Conservation (phyloP, 2,329 filamentous ascomycete genomes). For the Aquanectria penicillioides region DNA sequence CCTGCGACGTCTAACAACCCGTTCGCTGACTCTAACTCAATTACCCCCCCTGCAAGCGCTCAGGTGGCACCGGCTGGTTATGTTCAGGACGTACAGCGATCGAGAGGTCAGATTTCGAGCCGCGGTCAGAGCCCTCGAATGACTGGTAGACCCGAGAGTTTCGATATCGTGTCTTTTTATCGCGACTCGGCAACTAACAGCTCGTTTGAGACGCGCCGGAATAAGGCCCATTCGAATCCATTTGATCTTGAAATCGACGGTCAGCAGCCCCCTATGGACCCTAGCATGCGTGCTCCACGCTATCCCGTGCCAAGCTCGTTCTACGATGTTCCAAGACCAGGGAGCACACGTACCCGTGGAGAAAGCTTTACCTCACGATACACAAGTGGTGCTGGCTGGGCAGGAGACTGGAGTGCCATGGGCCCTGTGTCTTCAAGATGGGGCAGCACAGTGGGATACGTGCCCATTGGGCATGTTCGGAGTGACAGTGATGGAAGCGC, state of each 20-base stretch:
- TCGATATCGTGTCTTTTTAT: constrained; percentile 46
- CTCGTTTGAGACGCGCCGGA: constrained; percentile 58
- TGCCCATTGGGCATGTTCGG: constrained; percentile 17
- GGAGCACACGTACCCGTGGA: constrained; percentile 55
- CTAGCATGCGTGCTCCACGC: constrained; percentile 35
- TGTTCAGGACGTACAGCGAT: constrained; percentile 58
- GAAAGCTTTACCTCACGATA: constrained; percentile 55
- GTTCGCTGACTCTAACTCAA: constrained; percentile 61
- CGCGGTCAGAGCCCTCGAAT: constrained; percentile 40
- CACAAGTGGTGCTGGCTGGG: constrained; percentile 53
- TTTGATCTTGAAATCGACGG: constrained; percentile 67
- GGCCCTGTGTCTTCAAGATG: constrained; percentile 12
- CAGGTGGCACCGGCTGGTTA: constrained; percentile 53
- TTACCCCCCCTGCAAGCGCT: constrained; percentile 39
- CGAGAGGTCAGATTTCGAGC: constrained; percentile 58
- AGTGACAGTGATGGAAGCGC: constrained; percentile 7
- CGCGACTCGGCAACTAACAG: constrained; percentile 54
- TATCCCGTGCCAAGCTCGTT: constrained; percentile 37
- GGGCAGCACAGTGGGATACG: constrained; percentile 17
- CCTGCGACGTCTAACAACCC: constrained; percentile 48
- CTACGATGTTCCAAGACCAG: constrained; percentile 50
- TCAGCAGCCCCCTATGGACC: constrained; percentile 30
- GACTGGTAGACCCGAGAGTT: constrained; percentile 43
- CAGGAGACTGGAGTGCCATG: constrained; percentile 2
- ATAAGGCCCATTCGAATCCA: constrained; percentile 71